Evolutionary conservation across 768 basidiomycete genomes (phyloP).

Genomic region (Filobasidium floriforme): DNA sequence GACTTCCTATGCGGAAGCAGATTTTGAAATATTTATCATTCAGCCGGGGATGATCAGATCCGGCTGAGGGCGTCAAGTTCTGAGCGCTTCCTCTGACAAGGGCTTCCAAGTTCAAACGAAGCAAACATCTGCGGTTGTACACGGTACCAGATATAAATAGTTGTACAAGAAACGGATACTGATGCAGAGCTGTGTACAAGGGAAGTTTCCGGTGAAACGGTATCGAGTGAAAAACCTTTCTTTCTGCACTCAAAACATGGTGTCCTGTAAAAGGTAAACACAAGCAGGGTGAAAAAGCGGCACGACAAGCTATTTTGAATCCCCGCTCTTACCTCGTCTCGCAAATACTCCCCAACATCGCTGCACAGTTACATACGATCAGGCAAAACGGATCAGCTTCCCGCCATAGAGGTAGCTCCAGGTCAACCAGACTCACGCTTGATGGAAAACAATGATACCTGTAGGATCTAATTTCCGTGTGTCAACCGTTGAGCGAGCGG

Average conservation of each 20-base stretch:
- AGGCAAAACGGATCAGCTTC: too few species aligned
- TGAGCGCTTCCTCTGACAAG: too few species aligned
- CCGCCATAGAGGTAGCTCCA: too few species aligned
- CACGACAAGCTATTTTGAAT: not conserved
- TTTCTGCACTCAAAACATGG: conserved; percentile 23
- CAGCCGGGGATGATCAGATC: too few species aligned
- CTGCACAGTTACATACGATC: conserved; percentile 47
- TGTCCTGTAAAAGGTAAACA: conserved; percentile 20
- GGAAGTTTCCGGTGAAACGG: too few species aligned
- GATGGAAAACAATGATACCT: conserved; percentile 94
- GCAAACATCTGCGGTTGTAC: too few species aligned
- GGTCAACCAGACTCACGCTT: conserved; percentile 59
- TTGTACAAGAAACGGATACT: too few species aligned
- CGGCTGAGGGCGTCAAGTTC: too few species aligned
- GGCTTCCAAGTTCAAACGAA: too few species aligned
- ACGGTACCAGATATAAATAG: too few species aligned
- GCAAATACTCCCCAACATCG: conserved; percentile 94
- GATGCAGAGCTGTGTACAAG: too few species aligned
- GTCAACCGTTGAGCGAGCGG: conserved; percentile 88
- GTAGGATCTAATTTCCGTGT: conserved; percentile 96
- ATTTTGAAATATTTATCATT: not conserved
- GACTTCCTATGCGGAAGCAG: not conserved
- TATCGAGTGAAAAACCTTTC: too few species aligned
- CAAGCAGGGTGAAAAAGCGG: not conserved
- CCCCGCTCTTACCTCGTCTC: conserved; percentile 66